Conservation (phyloP, 139 green algal genomes). For the Eudorina sp. region DNA sequence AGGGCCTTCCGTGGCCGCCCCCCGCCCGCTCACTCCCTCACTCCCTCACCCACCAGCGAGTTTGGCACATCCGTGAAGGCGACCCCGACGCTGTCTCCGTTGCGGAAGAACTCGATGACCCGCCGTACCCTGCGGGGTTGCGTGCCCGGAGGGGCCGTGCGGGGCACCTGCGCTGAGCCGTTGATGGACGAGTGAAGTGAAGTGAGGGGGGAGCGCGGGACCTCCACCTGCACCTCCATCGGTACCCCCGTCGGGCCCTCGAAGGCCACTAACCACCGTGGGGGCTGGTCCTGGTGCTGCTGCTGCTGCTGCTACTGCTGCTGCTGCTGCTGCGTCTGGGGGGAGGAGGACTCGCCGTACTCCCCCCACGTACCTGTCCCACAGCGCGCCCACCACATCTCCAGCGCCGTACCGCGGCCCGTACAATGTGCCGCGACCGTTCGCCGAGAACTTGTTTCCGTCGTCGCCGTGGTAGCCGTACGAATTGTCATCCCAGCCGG, state of each 20-base stretch:
- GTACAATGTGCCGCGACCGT: slow-evolving; percentile 53
- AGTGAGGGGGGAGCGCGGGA: no score
- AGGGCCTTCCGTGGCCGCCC: background rate
- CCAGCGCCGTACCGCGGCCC: slow-evolving; percentile 56
- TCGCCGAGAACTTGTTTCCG: slow-evolving; percentile 70
- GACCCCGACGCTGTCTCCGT: slow-evolving; percentile 75
- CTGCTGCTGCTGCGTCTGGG: no score
- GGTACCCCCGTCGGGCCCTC: no score
- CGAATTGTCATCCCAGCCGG: slow-evolving; percentile 86
- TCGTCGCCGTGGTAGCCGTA: slow-evolving; percentile 76
- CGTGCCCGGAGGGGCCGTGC: no score
- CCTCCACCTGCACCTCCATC: no score
- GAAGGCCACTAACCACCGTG: no score
- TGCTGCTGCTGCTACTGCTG: no score
- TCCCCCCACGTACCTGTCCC: no score
- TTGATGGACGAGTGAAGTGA: no score
- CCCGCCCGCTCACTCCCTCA: background rate
- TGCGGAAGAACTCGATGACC: slow-evolving; percentile 51
- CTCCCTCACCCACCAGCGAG: background rate
- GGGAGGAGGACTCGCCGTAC: no score
- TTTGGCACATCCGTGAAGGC: slow-evolving; percentile 79
- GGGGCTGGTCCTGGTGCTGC: no score
- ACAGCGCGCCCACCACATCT: slow-evolving; percentile 64
- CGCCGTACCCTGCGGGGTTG: slow-evolving; percentile 15
- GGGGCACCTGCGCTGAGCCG: no score